phyloP scores from a whole-genome alignment of 1,139 yeast species.

The Yamadazyma diospyri region DNA sequence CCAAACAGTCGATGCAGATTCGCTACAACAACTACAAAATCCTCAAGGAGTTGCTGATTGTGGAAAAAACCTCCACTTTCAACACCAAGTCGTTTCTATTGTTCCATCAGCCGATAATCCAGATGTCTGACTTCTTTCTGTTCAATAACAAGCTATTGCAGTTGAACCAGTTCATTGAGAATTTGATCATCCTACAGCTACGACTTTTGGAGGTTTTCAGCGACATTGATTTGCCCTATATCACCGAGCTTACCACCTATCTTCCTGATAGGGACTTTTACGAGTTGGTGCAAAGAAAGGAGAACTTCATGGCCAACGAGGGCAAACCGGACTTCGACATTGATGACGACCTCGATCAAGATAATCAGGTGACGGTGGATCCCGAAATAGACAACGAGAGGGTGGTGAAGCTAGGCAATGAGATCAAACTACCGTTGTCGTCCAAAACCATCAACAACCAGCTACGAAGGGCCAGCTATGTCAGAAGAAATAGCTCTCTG shows the following conservation, averaged over 20 bases:
- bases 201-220: constrained; percentile 25
- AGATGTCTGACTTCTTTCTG: constrained; percentile 26
- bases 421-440: constrained; percentile 38
- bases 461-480: constrained; percentile 22
- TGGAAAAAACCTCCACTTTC: constrained; percentile 3
- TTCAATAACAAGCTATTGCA: constrained; percentile 25
- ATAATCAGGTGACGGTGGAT: constrained; percentile 4
- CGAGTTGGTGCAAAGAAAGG: constrained; percentile 35
- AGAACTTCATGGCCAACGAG: constrained; percentile 25
- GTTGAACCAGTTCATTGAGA: constrained; percentile 40
- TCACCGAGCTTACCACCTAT: constrained; percentile 24
- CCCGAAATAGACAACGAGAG: constrained; percentile 20
- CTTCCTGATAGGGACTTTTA: constrained; percentile 36
- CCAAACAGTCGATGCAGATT: constrained; percentile 25
- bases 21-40: constrained; percentile 24
- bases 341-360: constrained; percentile 12
- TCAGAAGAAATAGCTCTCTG: constrained; percentile 7
- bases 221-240: constrained; percentile 28
- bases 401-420: constrained; percentile 35
- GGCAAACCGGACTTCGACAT: constrained; percentile 15
- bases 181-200: constrained; percentile 32
- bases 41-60: constrained; percentile 25
- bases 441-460: constrained; percentile 41
- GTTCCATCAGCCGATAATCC: constrained; percentile 28
- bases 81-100: constrained; percentile 13